phyloP scores from a whole-genome alignment of 2,329 filamentous ascomycete genomes.

The Cladophialophora bantiana region DNA sequence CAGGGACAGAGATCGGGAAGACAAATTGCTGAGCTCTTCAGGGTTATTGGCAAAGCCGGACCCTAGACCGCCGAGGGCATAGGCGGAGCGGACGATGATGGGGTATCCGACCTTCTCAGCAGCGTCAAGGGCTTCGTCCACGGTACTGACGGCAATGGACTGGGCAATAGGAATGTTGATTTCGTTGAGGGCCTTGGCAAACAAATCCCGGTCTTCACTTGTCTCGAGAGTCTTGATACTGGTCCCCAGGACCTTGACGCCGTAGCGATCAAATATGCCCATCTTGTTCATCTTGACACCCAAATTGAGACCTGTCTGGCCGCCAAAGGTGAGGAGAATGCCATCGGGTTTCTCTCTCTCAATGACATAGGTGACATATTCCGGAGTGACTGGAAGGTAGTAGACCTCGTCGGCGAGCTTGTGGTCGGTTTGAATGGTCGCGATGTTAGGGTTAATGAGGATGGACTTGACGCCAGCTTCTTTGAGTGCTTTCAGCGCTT shows the following conservation, averaged over 20 bases:
- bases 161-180: conserved; percentile 98
- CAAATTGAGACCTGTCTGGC: conserved; percentile 94
- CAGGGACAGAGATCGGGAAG: conserved; percentile 88
- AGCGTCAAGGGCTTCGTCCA: conserved; percentile 90
- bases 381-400: conserved; percentile 95
- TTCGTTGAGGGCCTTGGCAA: conserved; percentile 93
- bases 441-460: conserved; percentile 97
- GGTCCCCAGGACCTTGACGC: conserved; percentile 93
- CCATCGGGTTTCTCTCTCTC: conserved; percentile 95
- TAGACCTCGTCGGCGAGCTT: conserved; percentile 96
- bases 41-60: conserved; percentile 94
- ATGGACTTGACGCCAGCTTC: conserved; percentile 91
- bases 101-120: conserved; percentile 90
- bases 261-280: conserved; percentile 93
- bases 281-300: conserved; percentile 97
- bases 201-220: conserved; percentile 94
- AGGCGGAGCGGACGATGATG: conserved; percentile 96
- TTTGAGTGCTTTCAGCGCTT: conserved; percentile 95
- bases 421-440: conserved; percentile 97
- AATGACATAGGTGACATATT: conserved; percentile 98
- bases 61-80: conserved; percentile 92
- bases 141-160: conserved; percentile 87
- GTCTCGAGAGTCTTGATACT: conserved; percentile 93
- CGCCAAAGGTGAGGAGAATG: conserved; percentile 96
- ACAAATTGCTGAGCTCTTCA: conserved; percentile 92